Evolutionary conservation across 331 rosid genomes (phyloP).

Genomic region (Pyracantha coccinea): DNA sequence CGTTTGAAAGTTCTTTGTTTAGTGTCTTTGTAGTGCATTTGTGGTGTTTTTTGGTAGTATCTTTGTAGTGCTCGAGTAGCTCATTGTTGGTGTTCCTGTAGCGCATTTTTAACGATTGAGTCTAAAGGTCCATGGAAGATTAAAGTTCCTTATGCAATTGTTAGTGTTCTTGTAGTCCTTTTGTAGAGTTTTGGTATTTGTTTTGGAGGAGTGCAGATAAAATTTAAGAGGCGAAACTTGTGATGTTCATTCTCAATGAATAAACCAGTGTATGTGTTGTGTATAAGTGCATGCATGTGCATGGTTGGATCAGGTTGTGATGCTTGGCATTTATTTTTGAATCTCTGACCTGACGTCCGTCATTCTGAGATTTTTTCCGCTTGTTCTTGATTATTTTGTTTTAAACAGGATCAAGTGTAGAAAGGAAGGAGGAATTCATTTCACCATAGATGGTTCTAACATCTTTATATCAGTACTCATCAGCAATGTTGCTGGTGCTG

Average conservation of each 20-base stretch:
- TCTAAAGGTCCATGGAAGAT: no score
- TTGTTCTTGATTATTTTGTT: slow-evolving; percentile 8
- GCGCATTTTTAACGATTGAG: no score
- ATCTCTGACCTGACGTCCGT: not conserved
- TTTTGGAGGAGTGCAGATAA: not conserved
- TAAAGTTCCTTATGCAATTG: no score
- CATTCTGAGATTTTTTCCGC: not conserved
- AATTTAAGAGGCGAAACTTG: not conserved
- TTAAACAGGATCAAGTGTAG: slow-evolving; percentile 76
- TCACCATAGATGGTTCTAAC: slow-evolving; percentile 55
- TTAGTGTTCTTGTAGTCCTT: no score
- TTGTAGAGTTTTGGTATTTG: not conserved
- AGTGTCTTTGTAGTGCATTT: no score
- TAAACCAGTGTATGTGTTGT: not conserved
- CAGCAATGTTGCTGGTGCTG: slow-evolving; percentile 76
- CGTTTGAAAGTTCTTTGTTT: no score
- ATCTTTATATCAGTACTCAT: slow-evolving; percentile 79
- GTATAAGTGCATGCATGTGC: not conserved
- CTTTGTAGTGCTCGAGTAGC: no score
- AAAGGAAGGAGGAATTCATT: slow-evolving; percentile 82
- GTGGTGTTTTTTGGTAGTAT: no score
- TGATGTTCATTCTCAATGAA: not conserved
- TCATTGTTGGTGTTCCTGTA: no score
- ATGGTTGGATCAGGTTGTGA: not conserved
- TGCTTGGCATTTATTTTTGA: no score